Conservation (phyloP, 345 rosid genomes). For the Rhodamnia argentea region DNA sequence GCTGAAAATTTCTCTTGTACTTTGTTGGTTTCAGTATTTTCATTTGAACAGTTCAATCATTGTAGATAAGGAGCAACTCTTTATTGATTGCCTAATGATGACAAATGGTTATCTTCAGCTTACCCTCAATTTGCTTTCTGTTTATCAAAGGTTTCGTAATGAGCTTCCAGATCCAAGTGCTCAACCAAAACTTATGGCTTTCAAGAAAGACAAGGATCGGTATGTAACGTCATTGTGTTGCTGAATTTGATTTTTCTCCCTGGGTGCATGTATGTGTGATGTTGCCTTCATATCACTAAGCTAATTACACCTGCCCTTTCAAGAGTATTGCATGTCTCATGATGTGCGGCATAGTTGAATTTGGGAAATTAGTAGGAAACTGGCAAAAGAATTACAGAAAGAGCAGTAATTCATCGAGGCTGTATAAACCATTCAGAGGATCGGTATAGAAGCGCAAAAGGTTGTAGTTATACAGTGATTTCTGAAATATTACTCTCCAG, state of each 20-base stretch:
- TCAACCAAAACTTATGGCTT: constrained; percentile 74
- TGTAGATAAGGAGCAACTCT: not conserved
- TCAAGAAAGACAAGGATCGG: constrained; percentile 85
- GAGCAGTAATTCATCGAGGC: not conserved
- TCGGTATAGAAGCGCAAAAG: not conserved
- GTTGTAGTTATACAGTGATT: not conserved
- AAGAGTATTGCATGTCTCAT: not conserved
- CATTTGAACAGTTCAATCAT: not conserved
- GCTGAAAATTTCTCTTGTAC: not conserved
- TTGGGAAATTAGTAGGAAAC: not conserved
- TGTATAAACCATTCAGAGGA: not conserved
- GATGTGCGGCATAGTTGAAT: not conserved
- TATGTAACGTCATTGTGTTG: constrained; percentile 16
- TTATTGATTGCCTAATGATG: not conserved
- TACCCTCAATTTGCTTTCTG: not conserved
- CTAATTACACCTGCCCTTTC: not conserved
- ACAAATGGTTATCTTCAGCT: not conserved
- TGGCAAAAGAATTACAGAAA: not conserved
- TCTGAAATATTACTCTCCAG: not conserved
- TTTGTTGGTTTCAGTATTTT: not conserved
- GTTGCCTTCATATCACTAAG: not conserved
- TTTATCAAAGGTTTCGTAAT: constrained; percentile 67
- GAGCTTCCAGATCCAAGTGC: constrained; percentile 98
- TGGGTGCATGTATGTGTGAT: not conserved
- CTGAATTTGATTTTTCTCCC: not conserved